A percentile compares a stretch with the other conserved stretches of the same genome.
These are phyloP conservation scores for Cylindrotheca closterium DNA, from an alignment of 108 stramenopile species.

Conservation along the genomic window DNA sequence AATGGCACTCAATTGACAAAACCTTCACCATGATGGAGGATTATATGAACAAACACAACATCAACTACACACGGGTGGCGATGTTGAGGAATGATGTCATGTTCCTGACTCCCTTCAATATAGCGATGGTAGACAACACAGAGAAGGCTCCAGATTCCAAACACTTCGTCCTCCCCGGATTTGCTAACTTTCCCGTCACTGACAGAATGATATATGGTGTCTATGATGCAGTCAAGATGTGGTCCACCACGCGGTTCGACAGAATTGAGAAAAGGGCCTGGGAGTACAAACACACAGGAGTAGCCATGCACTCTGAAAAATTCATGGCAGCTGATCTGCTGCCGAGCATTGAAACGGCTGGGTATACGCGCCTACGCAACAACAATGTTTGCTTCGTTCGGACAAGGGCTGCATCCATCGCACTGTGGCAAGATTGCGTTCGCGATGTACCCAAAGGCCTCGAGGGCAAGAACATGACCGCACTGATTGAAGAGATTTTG, in stretches of 20 bases:
- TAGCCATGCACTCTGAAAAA: conserved; percentile 41
- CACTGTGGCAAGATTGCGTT: conserved; percentile 30
- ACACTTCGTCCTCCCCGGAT: conserved; percentile 38
- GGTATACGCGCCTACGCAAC: conserved; percentile 16
- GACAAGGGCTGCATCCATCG: conserved; percentile 33
- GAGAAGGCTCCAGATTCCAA: conserved; percentile 4
- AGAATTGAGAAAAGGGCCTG: conserved; percentile 31
- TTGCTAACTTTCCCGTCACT: conserved; percentile 39
- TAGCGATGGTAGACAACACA: conserved; percentile 9
- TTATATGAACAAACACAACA: too few species aligned
- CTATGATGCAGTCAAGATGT: conserved; percentile 48
- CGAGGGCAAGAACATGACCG: too few species aligned
- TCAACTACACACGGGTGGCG: conserved; percentile 24
- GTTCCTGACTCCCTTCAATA: conserved; percentile 40
- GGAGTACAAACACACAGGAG: conserved; percentile 21
- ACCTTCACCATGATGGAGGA: conserved; percentile 14
- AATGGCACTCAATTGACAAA: conserved; percentile 29
- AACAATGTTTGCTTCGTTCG: conserved; percentile 41
- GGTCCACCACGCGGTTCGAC: conserved; percentile 55
- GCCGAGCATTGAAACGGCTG: conserved; percentile 27
- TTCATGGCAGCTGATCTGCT: conserved; percentile 34
- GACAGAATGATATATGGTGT: conserved; percentile 59
- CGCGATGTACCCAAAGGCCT: too few species aligned
- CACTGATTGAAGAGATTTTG: too few species aligned
- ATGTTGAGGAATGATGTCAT: conserved; percentile 38